Evolutionary conservation across 2,329 filamentous ascomycete genomes (phyloP), one percentile per base, ranked within the genome.

Genomic region (Stemphylium vesicarium): DNA sequence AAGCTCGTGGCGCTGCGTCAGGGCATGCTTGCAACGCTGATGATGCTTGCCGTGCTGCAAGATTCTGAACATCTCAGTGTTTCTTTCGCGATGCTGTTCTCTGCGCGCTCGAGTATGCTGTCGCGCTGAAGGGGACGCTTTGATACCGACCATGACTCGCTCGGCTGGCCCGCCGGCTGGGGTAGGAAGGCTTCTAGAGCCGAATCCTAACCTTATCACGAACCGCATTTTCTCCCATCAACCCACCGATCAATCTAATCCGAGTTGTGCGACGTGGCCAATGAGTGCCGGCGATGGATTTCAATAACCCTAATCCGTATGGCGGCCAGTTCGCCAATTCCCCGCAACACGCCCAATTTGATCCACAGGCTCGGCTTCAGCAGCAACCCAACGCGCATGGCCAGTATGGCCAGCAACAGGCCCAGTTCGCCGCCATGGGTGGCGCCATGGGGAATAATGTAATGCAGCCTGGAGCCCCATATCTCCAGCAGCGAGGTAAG

Each of bases 231-330:
- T 48, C 51, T 47, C 65, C 67, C 67, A 52, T 52, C 53, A 47
- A 56, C 48, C 53, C 53, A 52, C 69, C 68, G 64, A 70, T 68
- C 72, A 74, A 74, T 74, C 69, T 72, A 72, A 72, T 64, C 63
- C 65, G 57, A 63, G 66, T 64, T 72, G 72, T 75, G 68, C 73
- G 62, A 75, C 71, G 65, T 65, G 57, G 67, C 71, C 73, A 72
- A 74, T 75, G 72, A 72, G 60, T 70, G 60, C 62, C 59, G 65
- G 57, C 48, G 60, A 75, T 75, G 73, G 73, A 75, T 71, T 75
- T 74, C 67, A 72, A 70, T 68, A 71, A 66, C 63, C 71, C 70
- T 56, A 65, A 69, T 64, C 67, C 71, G 59, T 72, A 72, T 63
- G 69, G 65, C 68, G 71, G 63, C 66, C 57, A 57, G 48, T 72